Percentiles rank a stretch among this genome's conserved stretches.
Evolutionary conservation across 306 rosid species (phyloP).

Genomic region (Begonia loranthoides): DNA sequence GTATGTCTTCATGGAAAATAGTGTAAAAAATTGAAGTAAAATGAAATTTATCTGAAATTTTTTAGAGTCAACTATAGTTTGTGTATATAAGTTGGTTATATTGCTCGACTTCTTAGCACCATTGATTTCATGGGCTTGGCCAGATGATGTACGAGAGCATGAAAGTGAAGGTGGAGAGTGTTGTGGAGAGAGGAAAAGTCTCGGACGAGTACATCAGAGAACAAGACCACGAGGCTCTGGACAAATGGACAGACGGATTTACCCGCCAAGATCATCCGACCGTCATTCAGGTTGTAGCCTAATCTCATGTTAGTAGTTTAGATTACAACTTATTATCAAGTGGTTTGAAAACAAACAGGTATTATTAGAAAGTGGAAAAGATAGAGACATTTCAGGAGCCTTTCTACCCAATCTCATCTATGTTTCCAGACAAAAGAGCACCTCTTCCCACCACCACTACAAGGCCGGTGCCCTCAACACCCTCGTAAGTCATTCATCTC

Average conservation of each 20-base stretch:
- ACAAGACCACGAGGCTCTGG: conserved; percentile 8
- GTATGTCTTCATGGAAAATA: too few relatives aligned
- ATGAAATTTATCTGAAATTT: too few relatives aligned
- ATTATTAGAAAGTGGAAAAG: conserved; percentile 13
- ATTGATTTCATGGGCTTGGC: too few relatives aligned
- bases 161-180: conserved; percentile 19
- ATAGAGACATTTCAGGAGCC: conserved; percentile 12
- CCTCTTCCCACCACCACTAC: conserved; percentile 20
- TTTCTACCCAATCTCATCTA: conserved; percentile 32
- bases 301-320: background rate
- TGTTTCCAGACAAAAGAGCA: conserved; percentile 28
- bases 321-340: too few relatives aligned
- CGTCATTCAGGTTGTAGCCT: conserved; percentile 15
- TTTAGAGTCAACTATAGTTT: too few relatives aligned
- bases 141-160: conserved; percentile 27
- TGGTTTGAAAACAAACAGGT: conserved; percentile 11
- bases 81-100: too few relatives aligned
- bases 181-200: conserved; percentile 21
- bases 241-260: conserved; percentile 18
- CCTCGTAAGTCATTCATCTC: conserved; percentile 11
- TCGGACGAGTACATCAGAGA: conserved; percentile 10
- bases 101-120: too few relatives aligned
- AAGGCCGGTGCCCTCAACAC: conserved; percentile 43
- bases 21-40: too few relatives aligned
- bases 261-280: conserved; percentile 23